Conservation (phyloP, 2,329 filamentous ascomycete genomes). For the Zymoseptoria crescenta region DNA sequence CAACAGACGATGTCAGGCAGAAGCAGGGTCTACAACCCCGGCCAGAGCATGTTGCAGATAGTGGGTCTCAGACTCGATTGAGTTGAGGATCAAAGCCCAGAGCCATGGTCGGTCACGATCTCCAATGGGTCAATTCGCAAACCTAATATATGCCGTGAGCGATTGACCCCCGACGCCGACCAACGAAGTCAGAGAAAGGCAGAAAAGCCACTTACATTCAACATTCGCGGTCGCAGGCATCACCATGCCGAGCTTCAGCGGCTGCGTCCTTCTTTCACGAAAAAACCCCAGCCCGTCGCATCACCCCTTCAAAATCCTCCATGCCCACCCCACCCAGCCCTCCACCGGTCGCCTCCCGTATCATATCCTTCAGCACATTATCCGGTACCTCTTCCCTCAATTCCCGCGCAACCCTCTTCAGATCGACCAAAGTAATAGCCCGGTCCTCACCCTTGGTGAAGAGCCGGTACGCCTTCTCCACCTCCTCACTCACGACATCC, state of each 20-base stretch:
- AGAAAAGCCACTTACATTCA: not conserved
- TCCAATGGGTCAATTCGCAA: not conserved
- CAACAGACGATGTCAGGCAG: not conserved
- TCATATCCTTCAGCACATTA: conserved; percentile 83
- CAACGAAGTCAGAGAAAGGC: not conserved
- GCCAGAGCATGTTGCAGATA: not conserved
- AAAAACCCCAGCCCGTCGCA: conserved; percentile 78
- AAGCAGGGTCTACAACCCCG: not conserved
- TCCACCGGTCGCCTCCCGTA: conserved; percentile 84
- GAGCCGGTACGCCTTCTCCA: conserved; percentile 72
- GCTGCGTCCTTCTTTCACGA: conserved; percentile 43
- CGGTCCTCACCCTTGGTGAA: conserved; percentile 58
- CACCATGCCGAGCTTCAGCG: no score
- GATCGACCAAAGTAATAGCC: conserved; percentile 71
- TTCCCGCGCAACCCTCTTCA: conserved; percentile 69
- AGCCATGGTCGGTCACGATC: not conserved
- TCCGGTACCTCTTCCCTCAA: conserved; percentile 81
- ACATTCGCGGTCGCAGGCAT: not conserved
- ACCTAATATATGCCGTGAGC: not conserved
- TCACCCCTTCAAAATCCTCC: conserved; percentile 79
- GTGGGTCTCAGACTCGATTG: not conserved
- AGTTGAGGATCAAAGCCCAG: not conserved
- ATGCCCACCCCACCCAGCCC: conserved; percentile 63
- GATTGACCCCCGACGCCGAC: not conserved
- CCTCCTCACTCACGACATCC: conserved; percentile 51